Conservation (phyloP, 179 eudicot species). For the Sideroxylon spinosum region DNA sequence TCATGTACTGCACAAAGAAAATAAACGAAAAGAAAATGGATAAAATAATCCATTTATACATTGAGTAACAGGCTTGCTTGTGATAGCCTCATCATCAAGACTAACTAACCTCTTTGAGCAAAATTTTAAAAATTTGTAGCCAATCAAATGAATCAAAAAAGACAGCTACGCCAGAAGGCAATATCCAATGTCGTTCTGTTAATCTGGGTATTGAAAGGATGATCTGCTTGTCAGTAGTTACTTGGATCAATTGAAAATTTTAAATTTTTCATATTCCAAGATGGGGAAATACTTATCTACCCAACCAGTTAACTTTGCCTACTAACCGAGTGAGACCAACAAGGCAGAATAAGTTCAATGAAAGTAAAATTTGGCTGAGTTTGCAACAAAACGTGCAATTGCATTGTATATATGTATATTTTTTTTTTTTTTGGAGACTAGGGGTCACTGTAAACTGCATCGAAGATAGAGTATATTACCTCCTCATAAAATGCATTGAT, state of each 20-base stretch:
- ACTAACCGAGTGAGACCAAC: not conserved
- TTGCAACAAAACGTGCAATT: not conserved
- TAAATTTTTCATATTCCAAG: too few relatives aligned
- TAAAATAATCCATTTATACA: not conserved
- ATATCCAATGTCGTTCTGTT: not conserved
- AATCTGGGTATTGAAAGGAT: not conserved
- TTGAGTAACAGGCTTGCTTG: not conserved
- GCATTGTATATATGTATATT: not conserved
- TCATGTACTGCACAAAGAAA: slow-evolving; percentile 44
- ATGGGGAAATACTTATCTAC: not conserved
- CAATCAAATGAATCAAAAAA: not conserved
- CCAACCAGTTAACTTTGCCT: not conserved
- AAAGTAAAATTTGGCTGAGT: not conserved
- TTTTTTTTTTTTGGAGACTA: not conserved
- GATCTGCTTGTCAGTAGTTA: not conserved
- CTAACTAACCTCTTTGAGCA: not conserved
- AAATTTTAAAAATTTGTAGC: not conserved
- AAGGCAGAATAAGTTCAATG: too few relatives aligned
- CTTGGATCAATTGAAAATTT: not conserved
- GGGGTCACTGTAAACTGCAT: too few relatives aligned
- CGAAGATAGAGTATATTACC: slow-evolving; percentile 31
- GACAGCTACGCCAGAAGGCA: not conserved
- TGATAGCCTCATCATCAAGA: not conserved
- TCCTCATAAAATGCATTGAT: slow-evolving; percentile 63
- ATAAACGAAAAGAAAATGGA: not conserved